These are phyloP conservation scores for Ogataea parapolymorpha DNA, from an alignment of 805 yeast genomes.

Conservation along the genomic window DNA sequence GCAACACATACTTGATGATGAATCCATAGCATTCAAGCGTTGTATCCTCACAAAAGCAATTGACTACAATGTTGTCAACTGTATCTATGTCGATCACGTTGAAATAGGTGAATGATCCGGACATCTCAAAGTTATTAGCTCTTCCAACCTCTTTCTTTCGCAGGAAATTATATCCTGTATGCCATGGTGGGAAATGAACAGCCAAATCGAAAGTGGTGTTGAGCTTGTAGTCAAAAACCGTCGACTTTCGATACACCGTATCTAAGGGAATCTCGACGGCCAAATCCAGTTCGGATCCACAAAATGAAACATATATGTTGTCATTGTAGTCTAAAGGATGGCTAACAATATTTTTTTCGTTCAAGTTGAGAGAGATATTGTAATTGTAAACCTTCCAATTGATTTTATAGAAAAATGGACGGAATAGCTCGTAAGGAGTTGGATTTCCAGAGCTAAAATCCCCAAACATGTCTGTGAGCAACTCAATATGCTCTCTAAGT, in stretches of 20 bases:
- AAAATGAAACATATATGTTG: conserved; percentile 71
- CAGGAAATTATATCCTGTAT: conserved; percentile 72
- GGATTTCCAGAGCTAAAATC: conserved; percentile 78
- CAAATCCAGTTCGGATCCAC: conserved; percentile 54
- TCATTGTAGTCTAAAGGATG: conserved; percentile 82
- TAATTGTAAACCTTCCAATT: conserved; percentile 58
- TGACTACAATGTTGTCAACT: conserved; percentile 65
- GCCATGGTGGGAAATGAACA: conserved; percentile 88
- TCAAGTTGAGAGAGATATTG: conserved; percentile 69
- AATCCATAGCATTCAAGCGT: conserved; percentile 76
- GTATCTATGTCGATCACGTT: conserved; percentile 59
- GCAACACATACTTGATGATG: conserved; percentile 69
- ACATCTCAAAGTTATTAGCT: conserved; percentile 55
- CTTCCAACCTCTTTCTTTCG: conserved; percentile 62
- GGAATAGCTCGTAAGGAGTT: conserved; percentile 68
- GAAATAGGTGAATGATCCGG: conserved; percentile 65
- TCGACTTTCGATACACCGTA: conserved; percentile 48
- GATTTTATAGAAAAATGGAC: conserved; percentile 64
- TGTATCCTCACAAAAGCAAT: conserved; percentile 62
- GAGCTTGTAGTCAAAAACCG: conserved; percentile 48
- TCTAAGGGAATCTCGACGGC: conserved; percentile 56
- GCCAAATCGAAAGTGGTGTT: conserved; percentile 61
- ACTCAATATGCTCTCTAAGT: conserved; percentile 75
- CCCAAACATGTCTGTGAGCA: conserved; percentile 65
- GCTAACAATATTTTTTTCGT: conserved; percentile 84